Conservation (phyloP, 495 filamentous ascomycete species). For the Annulohypoxylon maeteangense region DNA sequence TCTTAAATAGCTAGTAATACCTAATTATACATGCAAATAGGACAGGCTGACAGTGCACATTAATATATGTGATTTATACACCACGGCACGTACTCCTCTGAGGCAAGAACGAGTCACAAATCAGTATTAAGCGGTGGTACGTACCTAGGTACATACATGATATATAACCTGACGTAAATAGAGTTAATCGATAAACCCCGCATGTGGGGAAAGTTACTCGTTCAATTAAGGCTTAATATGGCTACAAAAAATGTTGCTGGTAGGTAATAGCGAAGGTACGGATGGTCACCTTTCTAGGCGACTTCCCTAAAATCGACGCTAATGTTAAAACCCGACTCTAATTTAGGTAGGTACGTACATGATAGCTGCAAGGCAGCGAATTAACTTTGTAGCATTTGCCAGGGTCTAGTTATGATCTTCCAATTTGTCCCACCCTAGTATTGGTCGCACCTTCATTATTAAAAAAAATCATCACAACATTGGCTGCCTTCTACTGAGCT, state of each 20-base stretch:
- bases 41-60: background rate
- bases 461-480: background rate
- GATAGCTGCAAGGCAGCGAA: background rate
- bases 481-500: too few species aligned
- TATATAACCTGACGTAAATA: background rate
- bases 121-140: background rate
- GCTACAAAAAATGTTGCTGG: too few species aligned
- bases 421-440: background rate
- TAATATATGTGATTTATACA: background rate
- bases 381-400: background rate
- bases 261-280: background rate
- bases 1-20: too few species aligned
- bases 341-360: background rate
- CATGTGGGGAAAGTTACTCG: background rate
- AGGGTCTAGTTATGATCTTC: background rate
- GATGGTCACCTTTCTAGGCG: background rate
- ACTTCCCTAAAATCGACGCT: background rate
- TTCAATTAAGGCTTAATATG: background rate
- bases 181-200: background rate
- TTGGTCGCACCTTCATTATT: background rate
- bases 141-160: background rate
- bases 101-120: background rate
- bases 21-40: too few species aligned
- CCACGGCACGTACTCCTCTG: background rate
- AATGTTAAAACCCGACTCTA: background rate